Conservation (phyloP, 345 rosid genomes). For the Isatis tinctoria region DNA sequence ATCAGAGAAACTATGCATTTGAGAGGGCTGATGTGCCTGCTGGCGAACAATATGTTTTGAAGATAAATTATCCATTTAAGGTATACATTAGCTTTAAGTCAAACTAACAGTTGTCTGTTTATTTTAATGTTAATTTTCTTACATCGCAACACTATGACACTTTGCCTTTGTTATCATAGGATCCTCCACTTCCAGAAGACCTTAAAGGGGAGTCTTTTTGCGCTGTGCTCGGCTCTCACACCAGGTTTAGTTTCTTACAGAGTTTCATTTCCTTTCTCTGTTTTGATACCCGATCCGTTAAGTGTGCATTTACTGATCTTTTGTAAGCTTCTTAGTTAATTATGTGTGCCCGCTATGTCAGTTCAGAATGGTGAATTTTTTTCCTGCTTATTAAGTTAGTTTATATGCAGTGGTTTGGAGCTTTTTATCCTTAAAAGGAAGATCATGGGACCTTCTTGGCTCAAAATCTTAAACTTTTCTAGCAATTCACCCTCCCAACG, state of each 20-base stretch:
- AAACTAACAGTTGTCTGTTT: neutral
- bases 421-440: slow-evolving; percentile 89
- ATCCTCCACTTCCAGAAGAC: slow-evolving; percentile 87
- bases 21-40: slow-evolving; percentile 71
- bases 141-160: neutral
- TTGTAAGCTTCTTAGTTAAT: neutral
- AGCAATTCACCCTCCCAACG: slow-evolving; percentile 63
- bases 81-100: slow-evolving; percentile 34
- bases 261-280: slow-evolving; percentile 20
- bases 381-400: neutral
- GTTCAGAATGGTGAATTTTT: neutral
- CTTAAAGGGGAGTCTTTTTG: slow-evolving; percentile 72
- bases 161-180: slow-evolving; percentile 40
- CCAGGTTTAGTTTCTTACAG: slow-evolving; percentile 50
- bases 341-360: neutral
- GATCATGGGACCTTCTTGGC: slow-evolving; percentile 93
- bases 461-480: slow-evolving; percentile 71
- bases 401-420: slow-evolving; percentile 83
- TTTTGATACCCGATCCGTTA: slow-evolving; percentile 10
- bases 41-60: slow-evolving; percentile 81
- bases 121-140: neutral
- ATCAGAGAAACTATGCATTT: slow-evolving; percentile 85
- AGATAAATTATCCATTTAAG: slow-evolving; percentile 92
- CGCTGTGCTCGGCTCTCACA: slow-evolving; percentile 80
- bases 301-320: slow-evolving; percentile 7